Conservation (phyloP, 352 stramenopile species). For the Phytopythium helicoides region DNA sequence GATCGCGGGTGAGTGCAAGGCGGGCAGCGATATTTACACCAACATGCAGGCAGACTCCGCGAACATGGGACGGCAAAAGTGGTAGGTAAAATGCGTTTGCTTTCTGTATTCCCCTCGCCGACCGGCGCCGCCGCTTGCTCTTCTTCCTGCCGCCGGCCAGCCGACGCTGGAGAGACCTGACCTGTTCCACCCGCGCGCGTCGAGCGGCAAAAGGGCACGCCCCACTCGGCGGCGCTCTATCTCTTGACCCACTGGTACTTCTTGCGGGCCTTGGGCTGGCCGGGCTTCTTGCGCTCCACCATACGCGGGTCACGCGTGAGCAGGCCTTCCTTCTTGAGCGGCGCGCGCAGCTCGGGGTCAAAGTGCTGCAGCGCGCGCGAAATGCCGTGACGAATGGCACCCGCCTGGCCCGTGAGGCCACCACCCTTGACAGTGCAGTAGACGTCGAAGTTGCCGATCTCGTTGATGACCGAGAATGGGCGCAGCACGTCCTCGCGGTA, state of each 20-base stretch:
- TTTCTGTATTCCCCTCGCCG: conserved; percentile 1
- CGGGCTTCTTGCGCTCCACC: conserved; percentile 97
- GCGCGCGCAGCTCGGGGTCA: conserved; percentile 89
- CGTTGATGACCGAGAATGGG: conserved; percentile 65
- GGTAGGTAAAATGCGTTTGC: background rate
- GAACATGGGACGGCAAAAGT: background rate
- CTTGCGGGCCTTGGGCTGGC: conserved; percentile 95
- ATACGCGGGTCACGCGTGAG: conserved; percentile 94
- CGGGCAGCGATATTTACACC: conserved; percentile 30
- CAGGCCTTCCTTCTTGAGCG: conserved; percentile 92
- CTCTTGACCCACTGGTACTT: conserved; percentile 98
- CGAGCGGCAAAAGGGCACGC: too few species aligned
- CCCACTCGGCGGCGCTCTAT: conserved; percentile 57
- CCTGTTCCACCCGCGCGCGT: too few species aligned
- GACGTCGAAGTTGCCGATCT: conserved; percentile 90
- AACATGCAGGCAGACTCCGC: conserved; percentile 21
- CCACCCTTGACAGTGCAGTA: conserved; percentile 91
- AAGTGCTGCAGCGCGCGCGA: conserved; percentile 92
- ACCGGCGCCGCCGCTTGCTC: background rate
- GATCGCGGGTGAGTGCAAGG: too few species aligned
- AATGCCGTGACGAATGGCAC: conserved; percentile 93
- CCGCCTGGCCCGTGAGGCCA: conserved; percentile 92
- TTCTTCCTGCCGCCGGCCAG: too few species aligned
- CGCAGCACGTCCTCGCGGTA: conserved; percentile 89
- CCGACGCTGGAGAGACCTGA: too few species aligned